A percentile compares a stretch with the other conserved stretches of the same genome.
Conservation (phyloP, 208 protist species). For the Trypanosomatidae sp. region DNA sequence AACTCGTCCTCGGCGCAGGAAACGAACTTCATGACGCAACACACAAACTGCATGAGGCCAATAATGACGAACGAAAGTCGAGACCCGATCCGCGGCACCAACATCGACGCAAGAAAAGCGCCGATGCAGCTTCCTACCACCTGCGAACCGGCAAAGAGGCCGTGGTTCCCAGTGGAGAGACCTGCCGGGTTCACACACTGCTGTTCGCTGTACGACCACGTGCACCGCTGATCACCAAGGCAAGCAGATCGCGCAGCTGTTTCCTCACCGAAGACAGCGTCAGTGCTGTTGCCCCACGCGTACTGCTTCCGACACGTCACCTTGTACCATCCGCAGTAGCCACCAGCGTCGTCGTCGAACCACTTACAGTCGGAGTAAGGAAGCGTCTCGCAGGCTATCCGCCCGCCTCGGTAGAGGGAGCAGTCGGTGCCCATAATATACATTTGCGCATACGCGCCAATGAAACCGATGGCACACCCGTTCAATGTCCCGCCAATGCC, state of each 20-base stretch:
- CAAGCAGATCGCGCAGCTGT: conserved; percentile 14
- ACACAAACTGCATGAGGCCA: conserved; percentile 34
- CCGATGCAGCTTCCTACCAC: conserved; percentile 57
- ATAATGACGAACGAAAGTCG: conserved; percentile 45
- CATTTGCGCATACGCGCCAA: conserved; percentile 64
- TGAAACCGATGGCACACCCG: conserved; percentile 78
- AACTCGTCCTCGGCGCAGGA: conserved; percentile 32
- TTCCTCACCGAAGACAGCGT: no score
- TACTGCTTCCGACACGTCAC: conserved; percentile 35
- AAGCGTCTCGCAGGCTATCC: conserved; percentile 40
- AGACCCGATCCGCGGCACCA: conserved; percentile 33
- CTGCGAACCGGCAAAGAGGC: conserved; percentile 59
- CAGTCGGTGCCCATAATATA: conserved; percentile 68
- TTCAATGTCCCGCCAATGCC: conserved; percentile 49
- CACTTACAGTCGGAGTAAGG: conserved; percentile 61
- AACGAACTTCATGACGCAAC: conserved; percentile 36
- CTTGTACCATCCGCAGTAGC: conserved; percentile 41
- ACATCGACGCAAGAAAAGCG: conserved; percentile 31
- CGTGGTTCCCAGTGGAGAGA: conserved; percentile 34
- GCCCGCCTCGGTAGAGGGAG: conserved; percentile 30
- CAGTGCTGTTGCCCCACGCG: background rate
- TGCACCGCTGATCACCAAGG: conserved; percentile 35
- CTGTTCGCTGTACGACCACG: conserved; percentile 46
- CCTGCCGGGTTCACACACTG: conserved; percentile 58
- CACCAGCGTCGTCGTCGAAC: conserved; percentile 1